Evolutionary conservation across 768 basidiomycete species (phyloP).

Genomic region (Pholiota conissans): DNA sequence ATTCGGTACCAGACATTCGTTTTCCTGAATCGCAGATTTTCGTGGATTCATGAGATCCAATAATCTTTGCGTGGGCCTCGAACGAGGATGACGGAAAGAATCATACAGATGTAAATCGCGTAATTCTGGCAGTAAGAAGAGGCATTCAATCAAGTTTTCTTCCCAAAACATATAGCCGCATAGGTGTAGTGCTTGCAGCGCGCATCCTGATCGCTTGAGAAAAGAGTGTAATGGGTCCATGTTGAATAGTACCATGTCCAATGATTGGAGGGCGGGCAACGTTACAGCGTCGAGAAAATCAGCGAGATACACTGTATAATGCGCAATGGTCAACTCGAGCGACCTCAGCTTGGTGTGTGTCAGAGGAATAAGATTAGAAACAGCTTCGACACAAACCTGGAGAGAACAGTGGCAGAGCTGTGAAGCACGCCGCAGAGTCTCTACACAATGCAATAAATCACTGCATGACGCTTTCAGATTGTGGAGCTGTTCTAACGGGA

Average conservation of each 20-base stretch:
- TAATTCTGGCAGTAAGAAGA: background rate
- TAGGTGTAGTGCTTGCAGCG: background rate
- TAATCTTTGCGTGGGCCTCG: background rate
- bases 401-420: background rate
- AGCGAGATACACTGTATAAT: background rate
- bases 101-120: background rate
- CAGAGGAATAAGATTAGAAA: background rate
- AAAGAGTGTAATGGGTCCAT: background rate
- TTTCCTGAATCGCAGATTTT: background rate
- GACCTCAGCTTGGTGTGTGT: background rate
- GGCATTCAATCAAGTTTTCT: background rate
- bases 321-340: background rate
- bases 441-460: background rate
- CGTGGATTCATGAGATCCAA: background rate
- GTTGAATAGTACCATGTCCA: background rate
- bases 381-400: background rate
- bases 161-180: background rate
- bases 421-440: background rate
- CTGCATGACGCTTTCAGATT: no score
- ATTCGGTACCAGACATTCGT: background rate
- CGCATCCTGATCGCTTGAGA: background rate
- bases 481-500: background rate
- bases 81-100: rapidly evolving
- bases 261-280: background rate
- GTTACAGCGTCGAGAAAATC: background rate